A percentile compares a stretch with the other conserved stretches of the same genome.
Evolutionary conservation across 208 protist species (phyloP).

Genomic region (Crithidia fasciculata): DNA sequence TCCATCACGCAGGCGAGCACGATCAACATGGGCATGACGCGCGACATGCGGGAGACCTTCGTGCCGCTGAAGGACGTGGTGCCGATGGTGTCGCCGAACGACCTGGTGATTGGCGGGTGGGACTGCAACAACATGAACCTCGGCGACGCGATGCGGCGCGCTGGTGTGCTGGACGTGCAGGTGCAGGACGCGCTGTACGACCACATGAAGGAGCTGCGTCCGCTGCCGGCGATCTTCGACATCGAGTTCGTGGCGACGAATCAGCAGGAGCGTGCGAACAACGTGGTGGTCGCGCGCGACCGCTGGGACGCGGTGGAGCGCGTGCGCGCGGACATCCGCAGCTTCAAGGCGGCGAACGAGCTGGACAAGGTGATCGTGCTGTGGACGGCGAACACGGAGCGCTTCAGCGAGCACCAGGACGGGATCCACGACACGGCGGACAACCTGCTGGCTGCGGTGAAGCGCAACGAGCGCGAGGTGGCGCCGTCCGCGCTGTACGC

Average conservation of each 20-base stretch:
- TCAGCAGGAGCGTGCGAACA: slow-evolving; percentile 97
- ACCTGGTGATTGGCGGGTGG: slow-evolving; percentile 98
- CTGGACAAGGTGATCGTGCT: slow-evolving; percentile 98
- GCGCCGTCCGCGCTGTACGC: slow-evolving; percentile 97
- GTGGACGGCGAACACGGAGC: slow-evolving; percentile 99
- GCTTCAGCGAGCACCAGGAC: slow-evolving; percentile 91
- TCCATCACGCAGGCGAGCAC: slow-evolving; percentile 97
- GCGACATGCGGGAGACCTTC: slow-evolving; percentile 91
- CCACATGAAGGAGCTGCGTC: slow-evolving; percentile 91
- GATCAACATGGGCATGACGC: slow-evolving; percentile 92
- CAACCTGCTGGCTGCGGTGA: slow-evolving; percentile 94
- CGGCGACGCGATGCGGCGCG: slow-evolving; percentile 95
- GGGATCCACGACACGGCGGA: slow-evolving; percentile 97
- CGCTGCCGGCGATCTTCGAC: slow-evolving; percentile 96
- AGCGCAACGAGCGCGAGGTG: slow-evolving; percentile 90
- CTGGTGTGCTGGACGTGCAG: slow-evolving; percentile 95
- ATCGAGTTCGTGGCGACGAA: slow-evolving; percentile 98
- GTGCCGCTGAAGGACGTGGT: slow-evolving; percentile 94
- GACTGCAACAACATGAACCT: slow-evolving; percentile 96
- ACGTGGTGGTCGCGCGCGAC: slow-evolving; percentile 88
- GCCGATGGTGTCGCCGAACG: slow-evolving; percentile 97
- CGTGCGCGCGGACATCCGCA: slow-evolving; percentile 95
- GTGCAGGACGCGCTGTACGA: slow-evolving; percentile 89
- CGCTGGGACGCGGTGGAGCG: slow-evolving; percentile 95
- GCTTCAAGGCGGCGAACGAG: slow-evolving; percentile 86